phyloP scores from a whole-genome alignment of 2,329 filamentous ascomycete genomes.

The Westerdykella ornata region DNA sequence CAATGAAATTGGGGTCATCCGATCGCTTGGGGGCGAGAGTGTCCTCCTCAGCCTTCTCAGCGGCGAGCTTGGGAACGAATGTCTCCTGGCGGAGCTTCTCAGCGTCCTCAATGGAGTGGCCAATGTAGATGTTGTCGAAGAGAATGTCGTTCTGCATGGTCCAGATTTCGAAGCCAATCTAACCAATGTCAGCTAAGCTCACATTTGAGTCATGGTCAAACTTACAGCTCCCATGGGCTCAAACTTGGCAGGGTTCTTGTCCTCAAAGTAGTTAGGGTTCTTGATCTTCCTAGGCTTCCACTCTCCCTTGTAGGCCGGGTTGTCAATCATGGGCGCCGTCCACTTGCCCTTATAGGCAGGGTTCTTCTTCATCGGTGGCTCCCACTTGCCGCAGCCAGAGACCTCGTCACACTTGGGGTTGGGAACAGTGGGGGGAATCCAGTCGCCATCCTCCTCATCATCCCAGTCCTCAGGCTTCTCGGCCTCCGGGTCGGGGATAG shows the following conservation, averaged over 20 bases:
- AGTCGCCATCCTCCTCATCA: slow-evolving; percentile 98
- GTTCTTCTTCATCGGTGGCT: slow-evolving; percentile 87
- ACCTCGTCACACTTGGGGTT: slow-evolving; percentile 95
- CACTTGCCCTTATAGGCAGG: slow-evolving; percentile 99
- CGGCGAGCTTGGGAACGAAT: slow-evolving; percentile 77
- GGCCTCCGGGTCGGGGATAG: slow-evolving; percentile 84
- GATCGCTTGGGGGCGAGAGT: slow-evolving; percentile 69
- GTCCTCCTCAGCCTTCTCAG: slow-evolving; percentile 75
- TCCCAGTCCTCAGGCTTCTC: slow-evolving; percentile 99
- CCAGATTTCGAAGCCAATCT: slow-evolving; percentile 99
- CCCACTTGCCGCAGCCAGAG: slow-evolving; percentile 91
- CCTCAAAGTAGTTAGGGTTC: slow-evolving; percentile 95
- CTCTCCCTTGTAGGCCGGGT: slow-evolving; percentile 93
- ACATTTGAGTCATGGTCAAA: slow-evolving; percentile 26
- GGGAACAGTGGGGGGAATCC: slow-evolving; percentile 78
- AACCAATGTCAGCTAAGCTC: slow-evolving; percentile 12
- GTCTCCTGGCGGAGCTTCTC: slow-evolving; percentile 82
- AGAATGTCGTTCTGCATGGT: slow-evolving; percentile 99
- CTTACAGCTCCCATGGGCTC: slow-evolving; percentile 95
- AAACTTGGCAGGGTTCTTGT: slow-evolving; percentile 93
- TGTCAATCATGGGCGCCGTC: slow-evolving; percentile 86
- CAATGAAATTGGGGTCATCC: slow-evolving; percentile 59
- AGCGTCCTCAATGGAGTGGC: slow-evolving; percentile 90
- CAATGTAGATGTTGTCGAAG: slow-evolving; percentile 99
- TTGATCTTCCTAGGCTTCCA: slow-evolving; percentile 94